Evolutionary conservation across 495 filamentous ascomycete species (phyloP), one percentile per base, ranked within the genome.

Genomic region (Pseudomonodictys pantanalensis): DNA sequence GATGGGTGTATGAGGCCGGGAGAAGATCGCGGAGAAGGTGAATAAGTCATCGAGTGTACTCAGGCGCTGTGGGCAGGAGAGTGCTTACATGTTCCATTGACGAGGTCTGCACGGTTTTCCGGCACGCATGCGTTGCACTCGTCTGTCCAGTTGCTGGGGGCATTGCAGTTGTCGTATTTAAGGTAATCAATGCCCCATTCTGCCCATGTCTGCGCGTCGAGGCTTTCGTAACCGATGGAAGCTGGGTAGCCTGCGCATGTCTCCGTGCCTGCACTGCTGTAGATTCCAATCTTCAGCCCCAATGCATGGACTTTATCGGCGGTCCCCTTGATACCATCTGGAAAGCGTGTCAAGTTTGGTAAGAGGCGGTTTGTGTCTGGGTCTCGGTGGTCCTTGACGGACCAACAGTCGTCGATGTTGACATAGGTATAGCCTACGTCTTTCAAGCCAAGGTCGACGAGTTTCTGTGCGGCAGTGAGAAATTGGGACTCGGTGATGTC

Each of bases 81-180:
- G 5, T 45, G 43, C 54, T 22, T 42, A 50, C 38, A 55, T 29
- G 66, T 69, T 12, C 67, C 67, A 32, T 71, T 69, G 26, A 56
- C 35, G 33, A 52, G n/a, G 33, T 30, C 25, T 23, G 32, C 45
- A n/a, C 24, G 11, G 9, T 24, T 22, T 26, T 64, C 56, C 2
- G 50, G 45, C 3, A 62, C 32, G 35, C 54, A 71, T 29, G 54
- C 68, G 38, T 69, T 73, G 62, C 80, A 79, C 3, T 68, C 41
- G 65, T 78, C 77, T 10, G 60, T 70, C 73, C 71, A 76, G 60
- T 74, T 67, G 18, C 56, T 56, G 44, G 77, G 77, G 24, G 78
- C 73, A 45, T 73, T 78, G 71, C 87, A 89, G 72, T 88, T 89
- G 69, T 90, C 87, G 59, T 89, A 89, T 71, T 90, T 88, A 29